These are phyloP conservation scores for Kwoniella pini DNA, from an alignment of 768 basidiomycete genomes.

Conservation along the genomic window DNA sequence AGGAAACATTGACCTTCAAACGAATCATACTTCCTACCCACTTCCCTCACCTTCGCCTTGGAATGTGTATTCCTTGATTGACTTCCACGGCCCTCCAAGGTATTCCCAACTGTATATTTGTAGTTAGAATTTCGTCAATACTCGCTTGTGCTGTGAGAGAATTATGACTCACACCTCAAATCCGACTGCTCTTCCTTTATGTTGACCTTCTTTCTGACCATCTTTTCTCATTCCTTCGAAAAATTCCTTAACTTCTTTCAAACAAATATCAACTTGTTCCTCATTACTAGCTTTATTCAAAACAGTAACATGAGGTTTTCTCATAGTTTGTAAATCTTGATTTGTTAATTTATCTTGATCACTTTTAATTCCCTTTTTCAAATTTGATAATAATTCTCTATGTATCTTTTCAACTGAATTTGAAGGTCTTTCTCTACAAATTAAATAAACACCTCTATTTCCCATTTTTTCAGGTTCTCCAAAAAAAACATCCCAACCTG, in stretches of 20 bases:
- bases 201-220: conserved; percentile 27
- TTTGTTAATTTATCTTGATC: conserved; percentile 35
- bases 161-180: conserved; percentile 39
- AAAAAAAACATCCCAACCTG: conserved; percentile 37
- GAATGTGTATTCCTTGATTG: conserved; percentile 36
- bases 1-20: too few species aligned
- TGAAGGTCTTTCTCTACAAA: conserved; percentile 30
- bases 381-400: conserved; percentile 14
- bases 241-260: conserved; percentile 33
- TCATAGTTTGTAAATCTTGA: conserved; percentile 36
- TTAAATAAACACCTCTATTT: conserved; percentile 36
- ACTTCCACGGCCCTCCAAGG: conserved; percentile 42
- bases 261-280: conserved; percentile 39
- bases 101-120: conserved; percentile 40
- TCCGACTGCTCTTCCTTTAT: conserved; percentile 35
- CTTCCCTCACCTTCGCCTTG: conserved; percentile 8
- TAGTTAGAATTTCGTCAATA: too few species aligned
- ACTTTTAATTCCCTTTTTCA: conserved; percentile 26
- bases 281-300: conserved; percentile 42
- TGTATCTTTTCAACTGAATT: conserved; percentile 32
- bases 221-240: conserved; percentile 33
- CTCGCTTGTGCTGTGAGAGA: too few species aligned
- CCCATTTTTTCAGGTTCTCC: conserved; percentile 43
- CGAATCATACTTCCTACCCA: neutral
- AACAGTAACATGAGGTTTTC: conserved; percentile 41